phyloP scores from a whole-genome alignment of 306 rosid genomes.

The Cucumis cinereus region DNA sequence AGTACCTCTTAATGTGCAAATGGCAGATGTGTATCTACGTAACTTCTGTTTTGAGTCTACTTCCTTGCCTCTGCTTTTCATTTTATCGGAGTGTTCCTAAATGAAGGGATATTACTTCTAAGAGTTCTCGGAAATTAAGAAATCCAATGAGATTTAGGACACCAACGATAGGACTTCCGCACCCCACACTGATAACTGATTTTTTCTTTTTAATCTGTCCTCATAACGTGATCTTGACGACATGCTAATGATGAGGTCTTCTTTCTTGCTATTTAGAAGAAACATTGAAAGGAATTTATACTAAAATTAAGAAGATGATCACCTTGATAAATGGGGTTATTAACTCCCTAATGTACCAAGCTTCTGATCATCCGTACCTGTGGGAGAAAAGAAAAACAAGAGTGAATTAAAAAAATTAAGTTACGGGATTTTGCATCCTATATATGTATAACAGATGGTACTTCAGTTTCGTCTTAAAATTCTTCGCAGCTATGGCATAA shows the following conservation, averaged over 20 bases:
- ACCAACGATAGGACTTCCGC: background rate
- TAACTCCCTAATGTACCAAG: too few relatives aligned
- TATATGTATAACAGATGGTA: too few relatives aligned
- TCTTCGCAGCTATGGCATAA: too few relatives aligned
- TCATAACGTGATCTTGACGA: background rate
- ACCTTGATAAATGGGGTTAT: background rate
- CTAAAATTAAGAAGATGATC: background rate
- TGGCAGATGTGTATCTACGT: background rate
- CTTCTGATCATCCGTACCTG: background rate
- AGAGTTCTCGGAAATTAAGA: background rate
- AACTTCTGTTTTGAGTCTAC: background rate
- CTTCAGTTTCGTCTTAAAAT: too few relatives aligned
- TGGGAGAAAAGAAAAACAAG: background rate
- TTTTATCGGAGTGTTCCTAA: background rate
- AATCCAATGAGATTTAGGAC: background rate
- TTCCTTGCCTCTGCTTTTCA: background rate
- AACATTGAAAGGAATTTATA: background rate
- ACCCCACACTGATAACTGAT: background rate
- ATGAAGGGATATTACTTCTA: background rate
- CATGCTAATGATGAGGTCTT: too few relatives aligned
- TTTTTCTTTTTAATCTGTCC: too few relatives aligned
- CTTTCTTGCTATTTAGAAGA: background rate
- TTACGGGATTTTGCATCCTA: background rate
- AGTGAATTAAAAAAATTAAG: background rate
- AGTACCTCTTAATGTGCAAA: background rate